Evolutionary conservation across 257 asterid species (phyloP).

Genomic region (Echium plantagineum): DNA sequence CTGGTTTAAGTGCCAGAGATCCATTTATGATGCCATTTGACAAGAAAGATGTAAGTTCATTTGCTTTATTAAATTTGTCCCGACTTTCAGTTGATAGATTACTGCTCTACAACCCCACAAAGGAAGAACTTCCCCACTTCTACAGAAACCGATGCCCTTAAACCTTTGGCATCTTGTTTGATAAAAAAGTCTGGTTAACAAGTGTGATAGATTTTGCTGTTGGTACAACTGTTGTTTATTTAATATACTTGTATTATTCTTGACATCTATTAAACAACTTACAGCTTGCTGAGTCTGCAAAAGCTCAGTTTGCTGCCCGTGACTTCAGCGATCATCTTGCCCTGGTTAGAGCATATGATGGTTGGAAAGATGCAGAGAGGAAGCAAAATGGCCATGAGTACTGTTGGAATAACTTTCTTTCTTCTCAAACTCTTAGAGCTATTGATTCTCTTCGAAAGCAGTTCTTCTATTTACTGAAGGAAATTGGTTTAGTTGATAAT

Average conservation of each 20-base stretch:
- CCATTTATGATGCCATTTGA: conserved; percentile 94
- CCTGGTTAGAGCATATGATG: conserved; percentile 74
- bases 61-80: background rate
- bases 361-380: conserved; percentile 87
- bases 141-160: background rate
- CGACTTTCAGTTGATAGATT: background rate
- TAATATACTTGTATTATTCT: too few species aligned
- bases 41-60: conserved; percentile 73
- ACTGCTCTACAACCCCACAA: background rate
- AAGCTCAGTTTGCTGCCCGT: conserved; percentile 79
- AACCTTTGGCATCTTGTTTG: background rate
- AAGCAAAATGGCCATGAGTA: conserved; percentile 60
- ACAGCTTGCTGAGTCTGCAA: conserved; percentile 95
- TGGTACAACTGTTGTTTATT: background rate
- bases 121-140: background rate
- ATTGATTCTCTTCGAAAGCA: conserved; percentile 85
- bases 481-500: conserved; percentile 51
- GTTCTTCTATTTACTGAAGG: conserved; percentile 65
- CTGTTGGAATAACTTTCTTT: conserved; percentile 88
- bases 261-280: conserved; percentile 11
- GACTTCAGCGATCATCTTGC: conserved; percentile 87
- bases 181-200: too few species aligned
- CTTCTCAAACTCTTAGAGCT: conserved; percentile 80
- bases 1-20: conserved; percentile 81
- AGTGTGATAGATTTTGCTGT: background rate